Evolutionary conservation across 495 filamentous ascomycete species (phyloP).

Genomic region (Talaromyces ruber): DNA sequence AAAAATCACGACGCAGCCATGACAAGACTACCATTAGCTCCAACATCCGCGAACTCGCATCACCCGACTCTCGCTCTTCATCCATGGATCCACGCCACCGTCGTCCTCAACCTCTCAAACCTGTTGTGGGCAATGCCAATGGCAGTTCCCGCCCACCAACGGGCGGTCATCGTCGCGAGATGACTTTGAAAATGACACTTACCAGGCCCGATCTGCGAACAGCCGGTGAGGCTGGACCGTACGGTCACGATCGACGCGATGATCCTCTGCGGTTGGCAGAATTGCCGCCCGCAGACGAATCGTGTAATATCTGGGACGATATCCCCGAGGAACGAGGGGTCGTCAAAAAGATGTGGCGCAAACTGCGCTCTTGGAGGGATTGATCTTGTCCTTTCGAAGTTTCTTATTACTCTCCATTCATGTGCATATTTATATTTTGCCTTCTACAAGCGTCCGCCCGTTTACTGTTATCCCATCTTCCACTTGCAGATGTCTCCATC

Average conservation of each 20-base stretch:
- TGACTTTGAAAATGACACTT: conserved; percentile 92
- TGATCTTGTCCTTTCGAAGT: background rate
- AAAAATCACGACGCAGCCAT: background rate
- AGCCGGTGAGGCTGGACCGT: conserved; percentile 54
- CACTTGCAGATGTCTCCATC: background rate
- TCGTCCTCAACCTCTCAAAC: conserved; percentile 4
- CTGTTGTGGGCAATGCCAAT: background rate
- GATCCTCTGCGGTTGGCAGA: conserved; percentile 47
- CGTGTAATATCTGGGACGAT: conserved; percentile 34
- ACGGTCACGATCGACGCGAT: conserved; percentile 38
- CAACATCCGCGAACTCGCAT: background rate
- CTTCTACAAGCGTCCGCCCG: background rate
- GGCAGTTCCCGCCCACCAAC: background rate
- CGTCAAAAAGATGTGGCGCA: conserved; percentile 50
- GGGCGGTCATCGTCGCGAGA: conserved; percentile 55
- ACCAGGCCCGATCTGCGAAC: conserved; percentile 76
- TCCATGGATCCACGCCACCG: background rate
- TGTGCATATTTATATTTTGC: background rate
- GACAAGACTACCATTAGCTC: background rate
- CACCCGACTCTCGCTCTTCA: background rate
- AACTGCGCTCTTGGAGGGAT: conserved; percentile 21
- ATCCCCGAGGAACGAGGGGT: conserved; percentile 32
- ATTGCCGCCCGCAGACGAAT: conserved; percentile 38
- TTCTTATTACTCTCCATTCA: conserved; percentile 3
- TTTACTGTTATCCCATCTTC: background rate